Base-by-base conservation (phyloP, 2,329 filamentous ascomycete genomes). In the Westerdykella sp. region DNA sequence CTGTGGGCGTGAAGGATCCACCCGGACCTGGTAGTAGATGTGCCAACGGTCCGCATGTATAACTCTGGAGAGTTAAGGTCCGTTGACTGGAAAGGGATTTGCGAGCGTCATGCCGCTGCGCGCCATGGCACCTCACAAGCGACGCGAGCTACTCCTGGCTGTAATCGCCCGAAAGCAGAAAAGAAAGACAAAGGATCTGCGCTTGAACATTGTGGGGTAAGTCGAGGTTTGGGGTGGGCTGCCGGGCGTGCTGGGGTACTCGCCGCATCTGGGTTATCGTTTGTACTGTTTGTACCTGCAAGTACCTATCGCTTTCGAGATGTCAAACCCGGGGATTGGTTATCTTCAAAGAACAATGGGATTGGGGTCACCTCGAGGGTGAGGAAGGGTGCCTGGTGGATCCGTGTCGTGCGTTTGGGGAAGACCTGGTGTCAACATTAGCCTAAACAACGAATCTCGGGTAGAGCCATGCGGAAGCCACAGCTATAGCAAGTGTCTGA, bases 171-270 rank as follows among this genome's bases (percentile, higher is more conserved):
- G 32, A 43, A 54, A 48, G 43, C 35, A 49, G 52, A 18, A 9
- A 53, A 57, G 48, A 48, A 47, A 56, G 49, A 41, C 49, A 47
- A 52, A 49, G 45, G 56, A 62, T 59, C 59, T 55, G 49, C 54
- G 44, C 46, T 51, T 52, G 51, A 40, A 53, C 47, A 56, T 51
- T 60, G 56, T 62, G 59, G 59, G 53, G 57, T 59, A 62, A 49
- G 47, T 50, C 47, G 47, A 51, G 48, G 51, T 48, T 45, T 12
- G 7, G 25, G 25, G 25, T 28, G 25, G 25, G 25, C 9, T 12
- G 25, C 25, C 9, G 25, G 25, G 25, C 9, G 44, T 45, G 56
- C 53, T 46, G 51, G 47, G 46, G 43, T 54, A 46, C 44, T 45
- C 37, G 34, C 25, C 39, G 40, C 39, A 39, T 45, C 43, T 28